phyloP scores from a whole-genome alignment of 345 rosid genomes.

The Arabidopsis arenosa region DNA sequence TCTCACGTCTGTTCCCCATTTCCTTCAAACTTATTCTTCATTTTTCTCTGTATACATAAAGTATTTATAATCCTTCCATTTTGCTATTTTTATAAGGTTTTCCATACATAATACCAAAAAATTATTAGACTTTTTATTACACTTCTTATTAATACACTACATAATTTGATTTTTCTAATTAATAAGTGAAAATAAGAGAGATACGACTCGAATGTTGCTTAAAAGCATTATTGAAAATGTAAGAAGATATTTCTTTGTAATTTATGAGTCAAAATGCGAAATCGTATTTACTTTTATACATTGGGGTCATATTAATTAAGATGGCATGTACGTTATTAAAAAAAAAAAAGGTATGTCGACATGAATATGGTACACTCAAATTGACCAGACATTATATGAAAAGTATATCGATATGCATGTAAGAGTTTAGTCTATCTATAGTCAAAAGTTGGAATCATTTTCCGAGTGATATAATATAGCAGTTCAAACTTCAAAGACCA shows the following conservation, averaged over 20 bases:
- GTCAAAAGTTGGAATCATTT: neutral
- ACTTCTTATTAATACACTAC: neutral
- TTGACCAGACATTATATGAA: no score
- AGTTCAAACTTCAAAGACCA: neutral
- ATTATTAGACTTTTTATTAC: neutral
- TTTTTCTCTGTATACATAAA: neutral
- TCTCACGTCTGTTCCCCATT: constrained; percentile 31
- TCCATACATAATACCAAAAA: no score
- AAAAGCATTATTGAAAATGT: neutral
- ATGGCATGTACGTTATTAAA: neutral
- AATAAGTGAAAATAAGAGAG: neutral
- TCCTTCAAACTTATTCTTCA: constrained; percentile 13
- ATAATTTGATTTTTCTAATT: neutral
- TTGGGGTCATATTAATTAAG: neutral
- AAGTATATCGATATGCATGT: no score
- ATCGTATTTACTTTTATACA: neutral
- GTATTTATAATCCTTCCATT: neutral
- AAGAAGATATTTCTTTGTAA: neutral
- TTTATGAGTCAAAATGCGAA: neutral
- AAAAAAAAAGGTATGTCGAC: neutral
- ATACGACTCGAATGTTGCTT: neutral
- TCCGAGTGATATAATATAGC: neutral
- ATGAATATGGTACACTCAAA: no score
- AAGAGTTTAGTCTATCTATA: neutral
- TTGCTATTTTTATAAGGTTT: neutral